phyloP scores from a whole-genome alignment of 495 filamentous ascomycete species.

The Annulohypoxylon bovei region DNA sequence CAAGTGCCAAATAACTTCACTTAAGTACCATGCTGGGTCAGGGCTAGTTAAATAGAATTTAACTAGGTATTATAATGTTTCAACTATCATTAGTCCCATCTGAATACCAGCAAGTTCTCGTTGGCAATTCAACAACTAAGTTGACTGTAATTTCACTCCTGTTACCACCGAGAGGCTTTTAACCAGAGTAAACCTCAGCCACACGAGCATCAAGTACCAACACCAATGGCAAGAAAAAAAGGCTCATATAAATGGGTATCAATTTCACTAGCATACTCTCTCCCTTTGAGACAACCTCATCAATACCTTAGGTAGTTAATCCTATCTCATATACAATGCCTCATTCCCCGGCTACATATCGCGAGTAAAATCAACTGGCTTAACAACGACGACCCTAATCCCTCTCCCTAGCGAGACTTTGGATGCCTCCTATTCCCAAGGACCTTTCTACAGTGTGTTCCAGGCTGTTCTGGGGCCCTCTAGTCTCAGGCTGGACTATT shows the following conservation, averaged over 20 bases:
- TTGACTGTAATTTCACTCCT: too few relatives aligned
- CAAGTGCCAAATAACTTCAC: background rate
- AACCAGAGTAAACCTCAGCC: too few relatives aligned
- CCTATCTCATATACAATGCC: constrained; percentile 30
- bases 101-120: too few relatives aligned
- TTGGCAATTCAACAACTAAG: too few relatives aligned
- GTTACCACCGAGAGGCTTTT: too few relatives aligned
- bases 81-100: too few relatives aligned
- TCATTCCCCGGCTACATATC: constrained; percentile 7
- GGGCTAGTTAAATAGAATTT: too few relatives aligned
- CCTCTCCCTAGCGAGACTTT: background rate
- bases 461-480: too few relatives aligned
- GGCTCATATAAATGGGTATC: constrained; percentile 33
- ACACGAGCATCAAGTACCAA: background rate
- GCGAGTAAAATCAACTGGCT: background rate
- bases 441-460: too few relatives aligned
- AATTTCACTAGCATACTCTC: constrained; percentile 39
- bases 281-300: background rate
- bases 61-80: too few relatives aligned
- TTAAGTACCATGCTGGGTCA: background rate
- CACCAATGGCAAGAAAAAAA: background rate
- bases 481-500: too few relatives aligned
- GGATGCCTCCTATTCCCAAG: background rate
- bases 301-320: background rate
- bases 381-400: constrained; percentile 19